Conservation (phyloP, 805 yeast species). For the Zygosaccharomyces lentus region DNA sequence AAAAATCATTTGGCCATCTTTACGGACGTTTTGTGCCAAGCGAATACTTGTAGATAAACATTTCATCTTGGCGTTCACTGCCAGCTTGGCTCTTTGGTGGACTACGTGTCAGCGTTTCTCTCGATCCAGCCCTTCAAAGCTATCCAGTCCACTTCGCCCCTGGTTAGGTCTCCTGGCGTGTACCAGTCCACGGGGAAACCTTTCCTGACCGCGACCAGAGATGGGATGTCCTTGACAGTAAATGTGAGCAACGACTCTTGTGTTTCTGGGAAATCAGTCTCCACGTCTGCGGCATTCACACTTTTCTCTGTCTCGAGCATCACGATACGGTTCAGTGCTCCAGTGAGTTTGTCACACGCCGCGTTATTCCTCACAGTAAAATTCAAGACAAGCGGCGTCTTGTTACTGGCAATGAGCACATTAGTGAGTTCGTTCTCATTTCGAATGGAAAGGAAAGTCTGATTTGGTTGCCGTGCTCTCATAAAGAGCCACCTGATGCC, state of each 20-base stretch:
- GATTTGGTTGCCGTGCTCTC: conserved; percentile 9
- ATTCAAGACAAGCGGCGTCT: conserved; percentile 63
- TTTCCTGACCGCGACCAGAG: conserved; percentile 60
- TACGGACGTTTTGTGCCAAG: too few relatives aligned
- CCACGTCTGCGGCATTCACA: conserved; percentile 65
- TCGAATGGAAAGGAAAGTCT: conserved; percentile 47
- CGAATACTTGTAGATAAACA: too few relatives aligned
- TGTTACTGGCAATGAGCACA: conserved; percentile 41
- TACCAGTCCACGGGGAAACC: conserved; percentile 52
- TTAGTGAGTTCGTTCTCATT: conserved; percentile 57
- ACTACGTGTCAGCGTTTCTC: conserved; percentile 31
- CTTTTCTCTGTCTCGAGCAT: conserved; percentile 45
- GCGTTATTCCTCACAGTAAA: conserved; percentile 67
- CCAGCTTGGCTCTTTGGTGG: neutral
- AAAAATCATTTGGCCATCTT: too few relatives aligned
- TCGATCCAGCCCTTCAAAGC: conserved; percentile 43
- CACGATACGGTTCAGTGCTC: conserved; percentile 52
- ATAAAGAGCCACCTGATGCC: neutral
- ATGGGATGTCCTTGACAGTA: conserved; percentile 55
- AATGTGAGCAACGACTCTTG: conserved; percentile 55
- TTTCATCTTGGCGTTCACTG: neutral
- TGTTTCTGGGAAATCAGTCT: conserved; percentile 62
- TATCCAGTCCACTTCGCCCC: conserved; percentile 41
- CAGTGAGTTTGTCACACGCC: conserved; percentile 57
- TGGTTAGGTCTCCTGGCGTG: conserved; percentile 24